These are phyloP conservation scores for Lyophyllum atratum DNA, from an alignment of 768 basidiomycete species.

Conservation along the genomic window DNA sequence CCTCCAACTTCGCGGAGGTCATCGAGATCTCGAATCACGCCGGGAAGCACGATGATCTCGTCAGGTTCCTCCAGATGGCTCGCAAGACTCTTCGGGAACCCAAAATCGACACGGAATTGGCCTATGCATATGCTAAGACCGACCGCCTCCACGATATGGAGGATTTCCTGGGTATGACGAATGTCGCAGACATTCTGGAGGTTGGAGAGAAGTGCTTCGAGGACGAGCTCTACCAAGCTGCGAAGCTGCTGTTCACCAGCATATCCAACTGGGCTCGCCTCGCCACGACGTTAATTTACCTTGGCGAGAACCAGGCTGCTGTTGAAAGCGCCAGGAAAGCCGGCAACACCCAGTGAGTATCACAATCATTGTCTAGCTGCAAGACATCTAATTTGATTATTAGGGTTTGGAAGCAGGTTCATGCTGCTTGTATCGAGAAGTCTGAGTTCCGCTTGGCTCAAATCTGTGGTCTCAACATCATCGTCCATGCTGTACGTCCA, in stretches of 20 bases:
- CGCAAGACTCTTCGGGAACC: conserved; percentile 96
- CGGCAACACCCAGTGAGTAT: conserved; percentile 91
- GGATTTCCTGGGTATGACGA: conserved; percentile 97
- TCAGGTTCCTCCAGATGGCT: conserved; percentile 98
- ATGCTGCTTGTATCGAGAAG: conserved; percentile 98
- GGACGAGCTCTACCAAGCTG: conserved; percentile 95
- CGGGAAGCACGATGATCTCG: conserved; percentile 89
- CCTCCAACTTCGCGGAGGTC: conserved; percentile 91
- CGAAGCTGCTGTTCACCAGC: conserved; percentile 92
- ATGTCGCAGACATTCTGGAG: conserved; percentile 94
- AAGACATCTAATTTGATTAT: conserved; percentile 4
- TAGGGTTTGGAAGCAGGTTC: conserved; percentile 99
- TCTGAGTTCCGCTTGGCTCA: conserved; percentile 96
- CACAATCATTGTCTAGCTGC: not conserved
- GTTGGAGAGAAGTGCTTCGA: conserved; percentile 99
- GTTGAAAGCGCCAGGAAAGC: conserved; percentile 99
- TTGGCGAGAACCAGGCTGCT: conserved; percentile 96
- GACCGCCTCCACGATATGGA: conserved; percentile 99
- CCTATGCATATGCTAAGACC: conserved; percentile 97
- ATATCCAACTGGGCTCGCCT: conserved; percentile 99
- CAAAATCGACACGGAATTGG: conserved; percentile 96
- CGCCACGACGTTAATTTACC: conserved; percentile 97
- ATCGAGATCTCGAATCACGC: conserved; percentile 95
- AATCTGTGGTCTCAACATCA: conserved; percentile 97
- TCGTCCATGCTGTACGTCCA: conserved; percentile 77